phyloP scores from a whole-genome alignment of 192 early-diverging fungal species.

The Cladochytrium replicatum region DNA sequence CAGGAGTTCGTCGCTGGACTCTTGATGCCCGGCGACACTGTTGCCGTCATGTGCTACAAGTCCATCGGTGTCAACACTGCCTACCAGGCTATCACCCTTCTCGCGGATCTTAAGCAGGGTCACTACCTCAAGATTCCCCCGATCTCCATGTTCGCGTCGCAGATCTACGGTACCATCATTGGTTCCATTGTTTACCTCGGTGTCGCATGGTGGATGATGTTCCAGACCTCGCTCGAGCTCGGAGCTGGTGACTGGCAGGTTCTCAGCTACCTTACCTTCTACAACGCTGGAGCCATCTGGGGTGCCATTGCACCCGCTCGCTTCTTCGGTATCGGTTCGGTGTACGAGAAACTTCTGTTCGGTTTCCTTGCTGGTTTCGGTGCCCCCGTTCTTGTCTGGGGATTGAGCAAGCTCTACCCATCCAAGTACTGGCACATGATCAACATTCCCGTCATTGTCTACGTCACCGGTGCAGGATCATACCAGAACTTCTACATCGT shows the following conservation, averaged over 20 bases:
- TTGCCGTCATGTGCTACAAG: slow-evolving; percentile 63
- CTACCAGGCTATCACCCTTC: slow-evolving; percentile 49
- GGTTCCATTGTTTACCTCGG: slow-evolving; percentile 60
- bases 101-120: slow-evolving; percentile 50
- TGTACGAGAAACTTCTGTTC: slow-evolving; percentile 21
- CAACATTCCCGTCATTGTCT: slow-evolving; percentile 22
- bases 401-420: slow-evolving; percentile 37
- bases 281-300: slow-evolving; percentile 62
- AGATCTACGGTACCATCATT: slow-evolving; percentile 58
- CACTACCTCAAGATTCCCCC: slow-evolving; percentile 72
- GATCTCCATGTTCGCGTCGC: slow-evolving; percentile 65
- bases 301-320: slow-evolving; percentile 61
- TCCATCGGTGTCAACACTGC: slow-evolving; percentile 50
- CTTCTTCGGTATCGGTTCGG: slow-evolving; percentile 43
- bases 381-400: slow-evolving; percentile 28
- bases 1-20: slow-evolving; percentile 52
- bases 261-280: slow-evolving; percentile 39
- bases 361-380: slow-evolving; percentile 22
- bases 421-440: slow-evolving; percentile 21
- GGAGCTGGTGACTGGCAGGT: slow-evolving; percentile 15
- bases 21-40: slow-evolving; percentile 48
- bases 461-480: slow-evolving; percentile 4
- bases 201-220: slow-evolving; percentile 35
- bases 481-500: background rate
- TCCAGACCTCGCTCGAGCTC: too few species aligned